Base-by-base conservation (phyloP, 139 green algal species). In the Volvox reticuliferus region DNA sequence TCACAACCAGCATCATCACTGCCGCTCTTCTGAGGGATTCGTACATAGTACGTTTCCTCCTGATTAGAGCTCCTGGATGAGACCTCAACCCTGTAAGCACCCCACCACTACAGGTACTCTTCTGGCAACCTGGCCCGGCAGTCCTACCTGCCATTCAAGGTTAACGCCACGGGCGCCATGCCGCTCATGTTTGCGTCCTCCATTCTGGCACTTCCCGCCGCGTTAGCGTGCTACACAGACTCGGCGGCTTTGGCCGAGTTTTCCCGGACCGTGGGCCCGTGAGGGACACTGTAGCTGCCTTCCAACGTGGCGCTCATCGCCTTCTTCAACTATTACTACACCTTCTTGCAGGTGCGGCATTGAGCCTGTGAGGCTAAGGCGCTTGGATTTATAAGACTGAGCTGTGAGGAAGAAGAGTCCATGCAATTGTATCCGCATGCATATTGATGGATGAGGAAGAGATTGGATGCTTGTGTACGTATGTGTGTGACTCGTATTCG, bases 241-340 rank as follows among this genome's bases (percentile, higher is more conserved):
- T 91, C 87, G 22, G 86, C 94, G 18, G 86, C 85, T 3, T 71
- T 99, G 28, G 94, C 97, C 17, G 71, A 69, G 19, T 94, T 96
- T n/a, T 96, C 97, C 12, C 89, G 92, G 28, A 93, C 93, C 0
- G 75, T 99, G 61, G 96, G 95, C 18, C 97, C 98, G 12, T 95
- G 95, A n/a, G 97, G 97, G 33, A 19, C 93, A 28, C 82, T 97
- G 36, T 99, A 98, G 92, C 91, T 99, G 73, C 97, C 97, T 36
- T 91, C 96, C 88, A 99, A 98, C 87, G 96, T 99, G 50, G 96
- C 93, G 17, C 95, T 99, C 36, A 99, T 99, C 85, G 96, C 95
- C 22, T 97, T 98, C 90, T 99, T 99, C 97, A 99, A 99, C 95
- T 99, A 99, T 95, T 99, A 99, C 94, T 99, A 99, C 96, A 99